Conservation (phyloP, 108 stramenopile genomes). For the Skeletonema tropicum region DNA sequence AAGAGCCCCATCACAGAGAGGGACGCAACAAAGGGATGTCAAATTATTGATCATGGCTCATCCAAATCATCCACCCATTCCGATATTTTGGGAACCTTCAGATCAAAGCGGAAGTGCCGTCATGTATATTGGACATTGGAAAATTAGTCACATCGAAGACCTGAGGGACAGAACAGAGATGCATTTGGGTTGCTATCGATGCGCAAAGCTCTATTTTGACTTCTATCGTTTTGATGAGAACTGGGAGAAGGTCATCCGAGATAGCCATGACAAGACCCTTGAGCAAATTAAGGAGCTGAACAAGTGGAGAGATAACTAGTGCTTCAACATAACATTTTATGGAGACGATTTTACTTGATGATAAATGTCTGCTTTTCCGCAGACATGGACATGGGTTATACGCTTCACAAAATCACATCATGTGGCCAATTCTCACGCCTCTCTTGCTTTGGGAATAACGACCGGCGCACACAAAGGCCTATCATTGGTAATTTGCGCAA, state of each 20-base stretch:
- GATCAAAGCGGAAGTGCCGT: slow-evolving; percentile 7
- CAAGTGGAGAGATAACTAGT: not conserved
- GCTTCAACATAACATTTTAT: too few relatives aligned
- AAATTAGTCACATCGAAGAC: slow-evolving; percentile 2
- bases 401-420: too few relatives aligned
- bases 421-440: too few relatives aligned
- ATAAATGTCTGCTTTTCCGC: too few relatives aligned
- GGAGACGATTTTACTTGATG: too few relatives aligned
- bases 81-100: slow-evolving; percentile 19
- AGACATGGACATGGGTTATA: too few relatives aligned
- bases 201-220: not conserved
- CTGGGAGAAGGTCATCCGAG: not conserved
- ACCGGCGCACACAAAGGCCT: too few relatives aligned
- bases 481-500: too few relatives aligned
- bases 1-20: not conserved
- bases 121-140: slow-evolving; percentile 25
- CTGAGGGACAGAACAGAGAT: not conserved
- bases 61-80: slow-evolving; percentile 9
- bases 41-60: not conserved
- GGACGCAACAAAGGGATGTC: not conserved
- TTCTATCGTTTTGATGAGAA: not conserved
- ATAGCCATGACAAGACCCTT: not conserved
- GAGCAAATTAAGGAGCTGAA: not conserved
- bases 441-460: too few relatives aligned
- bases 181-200: not conserved